These are phyloP conservation scores for Pichiaceae sp. DNA, from an alignment of 1,139 yeast species.

Conservation along the genomic window DNA sequence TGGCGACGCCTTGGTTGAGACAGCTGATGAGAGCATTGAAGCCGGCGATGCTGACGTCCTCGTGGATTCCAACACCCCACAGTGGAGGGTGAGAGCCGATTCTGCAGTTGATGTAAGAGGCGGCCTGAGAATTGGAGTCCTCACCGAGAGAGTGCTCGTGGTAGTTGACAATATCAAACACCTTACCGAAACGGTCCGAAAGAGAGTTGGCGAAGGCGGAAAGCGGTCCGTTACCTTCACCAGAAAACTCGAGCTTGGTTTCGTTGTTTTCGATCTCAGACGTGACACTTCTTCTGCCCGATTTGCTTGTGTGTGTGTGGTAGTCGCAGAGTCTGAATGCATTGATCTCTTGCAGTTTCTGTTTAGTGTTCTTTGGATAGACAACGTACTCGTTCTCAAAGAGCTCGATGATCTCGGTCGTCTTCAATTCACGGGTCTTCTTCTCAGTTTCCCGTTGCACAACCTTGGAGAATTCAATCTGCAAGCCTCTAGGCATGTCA, in stretches of 20 bases:
- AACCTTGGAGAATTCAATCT: slow-evolving; percentile 76
- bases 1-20: slow-evolving; percentile 35
- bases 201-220: slow-evolving; percentile 84
- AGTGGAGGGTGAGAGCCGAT: slow-evolving; percentile 18
- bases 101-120: slow-evolving; percentile 57
- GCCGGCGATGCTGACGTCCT: slow-evolving; percentile 89
- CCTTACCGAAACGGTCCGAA: slow-evolving; percentile 42
- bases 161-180: slow-evolving; percentile 70
- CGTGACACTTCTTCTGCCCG: slow-evolving; percentile 34
- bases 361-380: slow-evolving; percentile 21
- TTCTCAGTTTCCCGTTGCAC: slow-evolving; percentile 80
- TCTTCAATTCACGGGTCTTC: slow-evolving; percentile 76
- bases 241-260: slow-evolving; percentile 34
- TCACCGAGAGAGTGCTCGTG: slow-evolving; percentile 90
- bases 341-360: slow-evolving; percentile 17
- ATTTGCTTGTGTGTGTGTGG: slow-evolving; percentile 16
- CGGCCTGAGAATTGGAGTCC: slow-evolving; percentile 83
- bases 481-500: slow-evolving; percentile 88
- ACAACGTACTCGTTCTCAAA: slow-evolving; percentile 68
- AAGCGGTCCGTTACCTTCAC: slow-evolving; percentile 91
- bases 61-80: slow-evolving; percentile 95
- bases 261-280: slow-evolving; percentile 37
- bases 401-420: slow-evolving; percentile 66
- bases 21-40: slow-evolving; percentile 73
- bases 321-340: slow-evolving; percentile 44